Conservation (phyloP, 75 land plant genomes). For the Pseudotsuga menziesii region DNA sequence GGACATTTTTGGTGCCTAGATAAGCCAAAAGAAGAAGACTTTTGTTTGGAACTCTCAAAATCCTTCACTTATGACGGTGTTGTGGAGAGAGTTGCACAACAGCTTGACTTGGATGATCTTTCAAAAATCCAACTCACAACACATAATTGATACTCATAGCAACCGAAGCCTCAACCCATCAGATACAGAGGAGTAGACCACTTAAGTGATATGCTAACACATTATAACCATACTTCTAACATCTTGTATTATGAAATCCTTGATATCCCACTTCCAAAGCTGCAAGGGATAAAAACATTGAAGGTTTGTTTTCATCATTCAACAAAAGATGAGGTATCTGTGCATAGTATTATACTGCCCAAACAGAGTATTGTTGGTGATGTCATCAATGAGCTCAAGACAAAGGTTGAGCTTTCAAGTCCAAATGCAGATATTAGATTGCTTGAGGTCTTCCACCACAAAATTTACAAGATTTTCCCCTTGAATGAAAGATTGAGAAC, state of each 20-base stretch:
- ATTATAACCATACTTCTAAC: slow-evolving; percentile 88
- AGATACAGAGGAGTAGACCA: slow-evolving; percentile 44
- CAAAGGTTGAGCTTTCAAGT: slow-evolving; percentile 64
- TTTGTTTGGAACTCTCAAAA: slow-evolving; percentile 48
- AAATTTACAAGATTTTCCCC: slow-evolving; percentile 72
- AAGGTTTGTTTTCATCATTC: slow-evolving; percentile 92
- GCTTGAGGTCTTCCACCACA: slow-evolving; percentile 95
- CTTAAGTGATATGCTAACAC: slow-evolving; percentile 44
- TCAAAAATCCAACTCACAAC: slow-evolving; percentile 45
- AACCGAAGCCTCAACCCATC: slow-evolving; percentile 57
- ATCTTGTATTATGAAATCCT: slow-evolving; percentile 92
- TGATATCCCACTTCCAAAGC: slow-evolving; percentile 92
- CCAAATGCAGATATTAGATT: slow-evolving; percentile 91
- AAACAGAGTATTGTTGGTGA: slow-evolving; percentile 56
- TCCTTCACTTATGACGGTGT: slow-evolving; percentile 50
- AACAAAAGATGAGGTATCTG: slow-evolving; percentile 55
- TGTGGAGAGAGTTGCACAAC: slow-evolving; percentile 38
- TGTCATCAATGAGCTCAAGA: slow-evolving; percentile 51
- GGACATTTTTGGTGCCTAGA: slow-evolving; percentile 49
- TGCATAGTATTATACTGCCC: slow-evolving; percentile 38
- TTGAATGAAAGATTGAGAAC: slow-evolving; percentile 30
- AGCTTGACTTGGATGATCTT: slow-evolving; percentile 47
- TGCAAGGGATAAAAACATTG: slow-evolving; percentile 89
- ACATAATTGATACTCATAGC: slow-evolving; percentile 52
- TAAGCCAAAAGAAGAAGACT: slow-evolving; percentile 51